These are phyloP conservation scores for Cairneyella variabilis DNA, from an alignment of 495 filamentous ascomycete species.

Conservation along the genomic window DNA sequence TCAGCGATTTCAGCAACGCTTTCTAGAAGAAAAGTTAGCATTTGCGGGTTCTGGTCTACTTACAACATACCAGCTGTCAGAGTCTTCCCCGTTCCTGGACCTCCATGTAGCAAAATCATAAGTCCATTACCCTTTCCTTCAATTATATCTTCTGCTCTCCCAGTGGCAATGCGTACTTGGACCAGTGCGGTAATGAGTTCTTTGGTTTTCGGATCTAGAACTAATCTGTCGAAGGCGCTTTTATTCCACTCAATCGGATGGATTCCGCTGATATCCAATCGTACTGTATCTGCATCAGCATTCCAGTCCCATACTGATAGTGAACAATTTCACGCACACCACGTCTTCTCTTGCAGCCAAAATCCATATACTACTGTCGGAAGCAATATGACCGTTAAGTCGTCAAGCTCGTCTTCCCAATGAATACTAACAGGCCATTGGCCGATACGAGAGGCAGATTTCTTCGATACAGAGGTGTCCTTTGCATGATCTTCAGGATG, in stretches of 20 bases:
- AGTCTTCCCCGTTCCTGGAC: conserved; percentile 50
- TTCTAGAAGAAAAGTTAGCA: conserved; percentile 17
- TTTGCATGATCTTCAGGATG: background rate
- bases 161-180: conserved; percentile 23
- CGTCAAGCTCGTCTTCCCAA: background rate
- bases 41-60: background rate
- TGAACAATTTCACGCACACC: background rate
- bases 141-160: conserved; percentile 35
- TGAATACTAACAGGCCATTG: background rate
- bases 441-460: background rate
- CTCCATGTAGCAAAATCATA: conserved; percentile 47
- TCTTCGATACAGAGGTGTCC: background rate
- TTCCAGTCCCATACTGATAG: background rate
- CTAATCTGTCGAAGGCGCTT: conserved; percentile 46
- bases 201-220: conserved; percentile 42
- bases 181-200: conserved; percentile 46
- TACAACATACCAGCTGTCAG: conserved; percentile 36
- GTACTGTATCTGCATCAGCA: background rate
- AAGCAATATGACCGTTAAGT: background rate
- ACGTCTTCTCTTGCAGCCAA: conserved; percentile 7
- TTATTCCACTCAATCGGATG: conserved; percentile 7
- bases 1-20: conserved; percentile 45
- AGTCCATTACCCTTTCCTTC: conserved; percentile 47
- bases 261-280: background rate
- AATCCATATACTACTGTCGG: conserved; percentile 3